A percentile compares a stretch with the other conserved stretches of the same genome.
Evolutionary conservation across 2,329 filamentous ascomycete genomes (phyloP).

Genomic region (Hyphodiscus sp.): DNA sequence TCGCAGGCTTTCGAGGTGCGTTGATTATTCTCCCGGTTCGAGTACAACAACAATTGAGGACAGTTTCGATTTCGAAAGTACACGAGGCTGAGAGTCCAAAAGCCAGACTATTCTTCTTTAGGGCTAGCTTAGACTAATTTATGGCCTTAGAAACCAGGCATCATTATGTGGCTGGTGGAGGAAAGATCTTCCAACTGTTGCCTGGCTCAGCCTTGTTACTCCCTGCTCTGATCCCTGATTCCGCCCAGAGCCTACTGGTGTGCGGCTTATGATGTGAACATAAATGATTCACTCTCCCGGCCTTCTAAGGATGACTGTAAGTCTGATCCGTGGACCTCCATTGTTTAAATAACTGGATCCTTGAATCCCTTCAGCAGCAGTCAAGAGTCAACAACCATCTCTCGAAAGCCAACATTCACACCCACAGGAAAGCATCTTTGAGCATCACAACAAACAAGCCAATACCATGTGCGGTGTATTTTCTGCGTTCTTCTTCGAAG

Average conservation of each 20-base stretch:
- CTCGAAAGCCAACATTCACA: not conserved
- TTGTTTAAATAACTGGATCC: not conserved
- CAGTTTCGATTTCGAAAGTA: not conserved
- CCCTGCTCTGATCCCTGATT: too few relatives aligned
- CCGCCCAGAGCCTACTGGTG: not conserved
- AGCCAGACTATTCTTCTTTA: too few relatives aligned
- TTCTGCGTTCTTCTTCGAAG: conserved; percentile 17
- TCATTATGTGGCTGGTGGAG: not conserved
- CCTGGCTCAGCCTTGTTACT: not conserved
- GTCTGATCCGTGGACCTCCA: not conserved
- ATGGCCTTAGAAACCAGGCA: too few relatives aligned
- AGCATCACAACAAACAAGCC: not conserved
- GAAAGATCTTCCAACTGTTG: not conserved
- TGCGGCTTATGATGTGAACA: not conserved
- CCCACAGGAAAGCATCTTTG: not conserved
- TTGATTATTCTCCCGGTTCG: not conserved
- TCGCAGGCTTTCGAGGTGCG: not conserved
- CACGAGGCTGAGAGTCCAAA: not conserved
- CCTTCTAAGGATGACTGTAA: not conserved
- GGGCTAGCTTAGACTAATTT: too few relatives aligned
- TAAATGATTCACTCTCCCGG: not conserved
- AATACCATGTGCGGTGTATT: conserved; percentile 19
- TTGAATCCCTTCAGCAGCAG: not conserved
- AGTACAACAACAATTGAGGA: not conserved
- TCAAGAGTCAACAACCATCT: not conserved